Percentiles rank a stretch among this genome's conserved stretches.
These are phyloP conservation scores for Periglandula ipomoeae DNA, from an alignment of 2,329 filamentous ascomycete genomes.

Conservation along the genomic window DNA sequence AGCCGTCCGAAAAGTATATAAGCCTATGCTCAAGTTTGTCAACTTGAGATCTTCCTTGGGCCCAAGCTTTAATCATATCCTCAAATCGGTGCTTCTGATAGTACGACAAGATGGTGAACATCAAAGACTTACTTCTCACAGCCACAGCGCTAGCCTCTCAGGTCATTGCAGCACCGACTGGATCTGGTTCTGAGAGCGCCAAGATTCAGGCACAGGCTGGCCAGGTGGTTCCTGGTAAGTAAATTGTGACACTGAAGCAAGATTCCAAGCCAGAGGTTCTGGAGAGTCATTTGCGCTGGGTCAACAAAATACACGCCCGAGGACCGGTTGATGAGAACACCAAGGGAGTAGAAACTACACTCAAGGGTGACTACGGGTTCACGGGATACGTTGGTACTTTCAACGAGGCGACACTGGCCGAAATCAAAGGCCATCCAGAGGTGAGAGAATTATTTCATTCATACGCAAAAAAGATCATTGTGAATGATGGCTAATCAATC, in stretches of 20 bases:
- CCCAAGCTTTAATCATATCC: not conserved
- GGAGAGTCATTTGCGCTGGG: conserved; percentile 36
- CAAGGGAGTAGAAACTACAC: conserved; percentile 23
- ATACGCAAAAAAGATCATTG: not conserved
- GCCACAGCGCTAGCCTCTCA: conserved; percentile 17
- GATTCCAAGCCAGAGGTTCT: conserved; percentile 35
- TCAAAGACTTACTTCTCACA: conserved; percentile 18
- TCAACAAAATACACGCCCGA: conserved; percentile 44
- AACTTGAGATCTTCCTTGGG: not conserved
- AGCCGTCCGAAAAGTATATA: not conserved
- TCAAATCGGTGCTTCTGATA: conserved; percentile 3
- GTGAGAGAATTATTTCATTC: conserved; percentile 20
- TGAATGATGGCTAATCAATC: not conserved
- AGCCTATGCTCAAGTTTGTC: not conserved
- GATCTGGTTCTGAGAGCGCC: conserved; percentile 9
- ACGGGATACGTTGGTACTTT: conserved; percentile 36
- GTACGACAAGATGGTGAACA: conserved; percentile 19
- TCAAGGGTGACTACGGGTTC: conserved; percentile 21
- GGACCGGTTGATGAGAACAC: conserved; percentile 39
- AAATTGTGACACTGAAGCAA: conserved; percentile 54
- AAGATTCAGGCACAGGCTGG: conserved; percentile 4
- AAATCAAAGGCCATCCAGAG: conserved; percentile 31
- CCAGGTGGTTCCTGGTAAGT: conserved; percentile 31
- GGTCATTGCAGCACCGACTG: conserved; percentile 13
- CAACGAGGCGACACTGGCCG: conserved; percentile 28